Conservation (phyloP, 2,329 filamentous ascomycete genomes). For the Colletotrichum limetticola region DNA sequence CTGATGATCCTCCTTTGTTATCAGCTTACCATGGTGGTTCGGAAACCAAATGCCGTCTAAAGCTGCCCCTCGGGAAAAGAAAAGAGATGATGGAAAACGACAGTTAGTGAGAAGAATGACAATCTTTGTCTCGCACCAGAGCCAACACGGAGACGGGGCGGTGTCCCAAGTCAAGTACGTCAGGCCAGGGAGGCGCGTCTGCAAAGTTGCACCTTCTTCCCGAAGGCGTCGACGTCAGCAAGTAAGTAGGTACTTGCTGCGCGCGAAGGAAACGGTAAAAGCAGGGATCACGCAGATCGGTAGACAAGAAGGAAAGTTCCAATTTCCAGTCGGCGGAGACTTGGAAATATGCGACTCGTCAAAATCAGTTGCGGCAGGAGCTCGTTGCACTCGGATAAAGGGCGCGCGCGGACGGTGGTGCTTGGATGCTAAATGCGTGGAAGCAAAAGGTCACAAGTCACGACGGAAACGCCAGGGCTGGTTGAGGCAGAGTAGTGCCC, state of each 20-base stretch:
- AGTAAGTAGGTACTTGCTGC: conserved; percentile 24
- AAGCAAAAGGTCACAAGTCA: conserved; percentile 19
- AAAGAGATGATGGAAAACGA: conserved; percentile 2
- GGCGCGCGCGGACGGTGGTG: conserved; percentile 11
- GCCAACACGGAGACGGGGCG: conserved; percentile 1
- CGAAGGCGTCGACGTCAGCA: conserved; percentile 21
- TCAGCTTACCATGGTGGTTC: conserved; percentile 35
- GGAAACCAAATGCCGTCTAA: not conserved
- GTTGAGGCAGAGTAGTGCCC: conserved; percentile 6
- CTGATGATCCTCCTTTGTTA: conserved; percentile 4
- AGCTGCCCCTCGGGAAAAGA: not conserved
- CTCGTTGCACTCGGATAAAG: conserved; percentile 22
- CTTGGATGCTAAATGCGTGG: conserved; percentile 18
- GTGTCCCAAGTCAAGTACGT: conserved; percentile 22
- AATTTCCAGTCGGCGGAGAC: conserved; percentile 10
- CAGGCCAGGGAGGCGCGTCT: conserved; percentile 15
- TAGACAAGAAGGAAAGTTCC: conserved; percentile 21
- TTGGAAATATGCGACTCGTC: conserved; percentile 25
- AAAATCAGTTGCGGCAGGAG: conserved; percentile 17
- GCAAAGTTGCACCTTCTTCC: conserved; percentile 9
- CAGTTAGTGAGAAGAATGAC: conserved; percentile 23
- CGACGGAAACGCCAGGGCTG: conserved; percentile 1
- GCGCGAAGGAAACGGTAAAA: conserved; percentile 5
- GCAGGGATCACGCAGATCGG: conserved; percentile 16
- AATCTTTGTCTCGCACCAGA: not conserved